phyloP scores from a whole-genome alignment of 257 asterid species.

The Ilex asprella region DNA sequence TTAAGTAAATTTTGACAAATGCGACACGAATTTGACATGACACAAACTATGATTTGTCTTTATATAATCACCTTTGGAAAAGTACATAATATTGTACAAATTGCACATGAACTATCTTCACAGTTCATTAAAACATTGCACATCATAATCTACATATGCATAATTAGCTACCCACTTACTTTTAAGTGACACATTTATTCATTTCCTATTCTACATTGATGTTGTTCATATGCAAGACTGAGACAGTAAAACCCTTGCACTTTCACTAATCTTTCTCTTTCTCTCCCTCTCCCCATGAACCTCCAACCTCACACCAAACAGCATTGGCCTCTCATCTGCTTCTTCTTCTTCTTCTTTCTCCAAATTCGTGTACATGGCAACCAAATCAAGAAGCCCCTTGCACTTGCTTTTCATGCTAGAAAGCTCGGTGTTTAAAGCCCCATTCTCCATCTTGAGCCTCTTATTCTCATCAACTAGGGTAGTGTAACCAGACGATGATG shows the following conservation, averaged over 20 bases:
- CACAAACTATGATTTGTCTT: too few species aligned
- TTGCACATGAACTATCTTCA: too few species aligned
- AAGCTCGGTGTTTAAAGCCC: constrained; percentile 50
- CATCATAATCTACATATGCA: too few species aligned
- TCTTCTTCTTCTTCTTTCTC: constrained; percentile 10
- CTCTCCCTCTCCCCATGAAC: constrained; percentile 43
- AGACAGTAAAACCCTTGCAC: constrained; percentile 28
- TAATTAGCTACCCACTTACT: too few species aligned
- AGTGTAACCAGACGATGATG: constrained; percentile 51
- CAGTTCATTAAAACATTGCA: too few species aligned
- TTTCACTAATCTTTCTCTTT: constrained; percentile 40
- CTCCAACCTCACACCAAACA: constrained; percentile 74
- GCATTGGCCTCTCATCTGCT: constrained; percentile 41
- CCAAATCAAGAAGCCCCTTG: constrained; percentile 66
- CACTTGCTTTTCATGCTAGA: constrained; percentile 60
- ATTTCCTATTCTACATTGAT: too few species aligned
- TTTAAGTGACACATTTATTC: too few species aligned
- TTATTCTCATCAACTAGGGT: constrained; percentile 63
- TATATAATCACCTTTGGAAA: too few species aligned
- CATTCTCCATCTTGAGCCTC: constrained; percentile 64
- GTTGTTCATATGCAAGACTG: constrained; percentile 38
- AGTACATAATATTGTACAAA: too few species aligned
- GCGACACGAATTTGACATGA: too few species aligned
- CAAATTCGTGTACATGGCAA: constrained; percentile 18
- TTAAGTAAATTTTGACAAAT: too few species aligned